Evolutionary conservation across 129 eudicot genomes (phyloP).

Genomic region (Artemisia argyi): DNA sequence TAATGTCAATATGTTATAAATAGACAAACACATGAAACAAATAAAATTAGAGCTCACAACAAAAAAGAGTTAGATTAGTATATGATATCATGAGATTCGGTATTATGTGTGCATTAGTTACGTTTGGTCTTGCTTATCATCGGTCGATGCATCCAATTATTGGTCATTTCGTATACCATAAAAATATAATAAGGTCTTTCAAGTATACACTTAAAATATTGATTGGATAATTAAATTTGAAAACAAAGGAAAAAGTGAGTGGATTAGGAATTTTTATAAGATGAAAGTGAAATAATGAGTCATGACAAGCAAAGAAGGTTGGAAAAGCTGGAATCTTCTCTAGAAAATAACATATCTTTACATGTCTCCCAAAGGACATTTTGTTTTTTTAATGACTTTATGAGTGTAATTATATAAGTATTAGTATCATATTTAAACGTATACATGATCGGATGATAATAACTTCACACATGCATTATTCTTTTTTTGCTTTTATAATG

Average conservation of each 20-base stretch:
- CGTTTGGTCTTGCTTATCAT: constrained; percentile 32
- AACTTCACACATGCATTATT: background rate
- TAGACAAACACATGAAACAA: constrained; percentile 8
- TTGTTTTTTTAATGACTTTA: constrained; percentile 2
- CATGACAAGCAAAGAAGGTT: constrained; percentile 46
- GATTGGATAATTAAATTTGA: constrained; percentile 13
- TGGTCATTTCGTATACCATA: constrained; percentile 22
- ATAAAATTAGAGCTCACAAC: background rate
- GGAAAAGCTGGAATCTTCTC: constrained; percentile 29
- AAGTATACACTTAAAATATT: constrained; percentile 9
- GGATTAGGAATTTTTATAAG: constrained; percentile 23
- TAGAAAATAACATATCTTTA: constrained; percentile 36
- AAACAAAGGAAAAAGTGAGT: constrained; percentile 6
- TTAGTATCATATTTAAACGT: background rate
- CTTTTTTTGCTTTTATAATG: background rate
- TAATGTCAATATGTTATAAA: background rate
- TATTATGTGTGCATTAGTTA: constrained; percentile 29
- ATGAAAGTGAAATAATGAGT: constrained; percentile 45
- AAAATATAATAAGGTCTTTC: constrained; percentile 10
- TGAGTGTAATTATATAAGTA: background rate
- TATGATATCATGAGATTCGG: constrained; percentile 17
- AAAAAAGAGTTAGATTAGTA: constrained; percentile 2
- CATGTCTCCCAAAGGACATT: constrained; percentile 36
- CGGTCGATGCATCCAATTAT: constrained; percentile 37
- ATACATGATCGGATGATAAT: background rate